phyloP scores from a whole-genome alignment of 1,139 yeast genomes.

The Suhomyces kunorum region DNA sequence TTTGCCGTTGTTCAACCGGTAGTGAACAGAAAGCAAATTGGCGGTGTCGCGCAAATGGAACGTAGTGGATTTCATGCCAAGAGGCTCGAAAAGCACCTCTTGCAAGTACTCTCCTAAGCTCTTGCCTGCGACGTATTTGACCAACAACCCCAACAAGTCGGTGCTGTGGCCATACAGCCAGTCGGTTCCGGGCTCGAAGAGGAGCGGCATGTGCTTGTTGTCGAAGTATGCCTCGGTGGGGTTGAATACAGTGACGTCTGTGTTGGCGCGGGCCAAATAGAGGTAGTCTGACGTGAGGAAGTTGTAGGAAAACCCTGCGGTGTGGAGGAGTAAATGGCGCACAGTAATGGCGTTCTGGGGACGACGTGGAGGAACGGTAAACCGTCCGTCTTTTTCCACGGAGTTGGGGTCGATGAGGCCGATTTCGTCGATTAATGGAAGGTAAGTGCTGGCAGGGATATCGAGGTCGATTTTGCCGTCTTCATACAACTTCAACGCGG shows the following conservation, averaged over 20 bases:
- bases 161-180: conserved; percentile 54
- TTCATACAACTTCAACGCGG: conserved; percentile 47
- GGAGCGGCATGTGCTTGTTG: conserved; percentile 40
- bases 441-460: conserved; percentile 36
- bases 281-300: conserved; percentile 38
- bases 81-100: conserved; percentile 44
- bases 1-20: conserved; percentile 18
- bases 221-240: conserved; percentile 32
- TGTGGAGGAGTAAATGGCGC: conserved; percentile 51
- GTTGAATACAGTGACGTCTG: conserved; percentile 15
- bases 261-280: conserved; percentile 22
- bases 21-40: conserved; percentile 30
- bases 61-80: conserved; percentile 43
- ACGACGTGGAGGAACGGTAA: conserved; percentile 28
- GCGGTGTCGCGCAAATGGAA: conserved; percentile 32
- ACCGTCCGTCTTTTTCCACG: conserved; percentile 32
- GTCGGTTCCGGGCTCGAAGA: conserved; percentile 53
- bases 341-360: conserved; percentile 46
- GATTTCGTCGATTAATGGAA: conserved; percentile 45
- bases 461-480: conserved; percentile 46
- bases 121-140: conserved; percentile 46
- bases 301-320: conserved; percentile 53
- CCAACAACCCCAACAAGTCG: conserved; percentile 56
- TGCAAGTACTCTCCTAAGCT: conserved; percentile 44
- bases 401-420: conserved; percentile 41